Evolutionary conservation across 768 basidiomycete genomes (phyloP).

Genomic region (Trametes cingulata): DNA sequence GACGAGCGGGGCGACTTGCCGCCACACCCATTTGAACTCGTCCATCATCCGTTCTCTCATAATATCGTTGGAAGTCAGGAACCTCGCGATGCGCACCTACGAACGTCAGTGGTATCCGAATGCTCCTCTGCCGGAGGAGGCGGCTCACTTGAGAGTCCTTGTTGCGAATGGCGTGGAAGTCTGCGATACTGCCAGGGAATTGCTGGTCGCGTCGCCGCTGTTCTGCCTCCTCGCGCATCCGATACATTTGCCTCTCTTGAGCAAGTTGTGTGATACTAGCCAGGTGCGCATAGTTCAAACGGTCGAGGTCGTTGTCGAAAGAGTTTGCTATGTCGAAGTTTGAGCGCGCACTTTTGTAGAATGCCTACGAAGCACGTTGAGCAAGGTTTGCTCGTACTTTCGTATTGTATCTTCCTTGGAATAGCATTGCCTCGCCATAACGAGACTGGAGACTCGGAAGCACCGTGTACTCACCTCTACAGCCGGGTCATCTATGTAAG

Average conservation of each 20-base stretch:
- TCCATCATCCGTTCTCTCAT: conserved; percentile 48
- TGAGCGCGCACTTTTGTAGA: conserved; percentile 4
- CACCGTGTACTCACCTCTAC: conserved; percentile 16
- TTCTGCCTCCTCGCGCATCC: conserved; percentile 22
- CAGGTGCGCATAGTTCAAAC: conserved; percentile 34
- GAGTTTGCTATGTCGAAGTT: neutral
- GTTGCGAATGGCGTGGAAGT: conserved; percentile 34
- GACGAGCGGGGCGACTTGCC: conserved; percentile 46
- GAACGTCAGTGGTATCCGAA: neutral
- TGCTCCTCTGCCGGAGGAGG: neutral
- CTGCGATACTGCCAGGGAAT: conserved; percentile 34
- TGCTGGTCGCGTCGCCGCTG: conserved; percentile 34
- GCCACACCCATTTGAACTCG: conserved; percentile 54
- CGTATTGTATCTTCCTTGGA: no score
- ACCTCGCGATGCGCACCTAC: conserved; percentile 50
- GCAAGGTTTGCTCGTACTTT: neutral
- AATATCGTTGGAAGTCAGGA: conserved; percentile 34
- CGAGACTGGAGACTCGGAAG: neutral
- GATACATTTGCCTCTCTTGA: conserved; percentile 14
- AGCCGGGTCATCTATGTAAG: conserved; percentile 12
- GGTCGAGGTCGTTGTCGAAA: conserved; percentile 19
- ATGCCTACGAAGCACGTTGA: conserved; percentile 2
- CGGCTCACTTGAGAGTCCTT: conserved; percentile 37
- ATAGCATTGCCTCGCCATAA: neutral
- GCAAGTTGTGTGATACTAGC: conserved; percentile 26